Percentiles rank a stretch among this genome's conserved stretches.
These are phyloP conservation scores for Cucurbita ficifolia DNA, from an alignment of 306 rosid species.

Conservation along the genomic window DNA sequence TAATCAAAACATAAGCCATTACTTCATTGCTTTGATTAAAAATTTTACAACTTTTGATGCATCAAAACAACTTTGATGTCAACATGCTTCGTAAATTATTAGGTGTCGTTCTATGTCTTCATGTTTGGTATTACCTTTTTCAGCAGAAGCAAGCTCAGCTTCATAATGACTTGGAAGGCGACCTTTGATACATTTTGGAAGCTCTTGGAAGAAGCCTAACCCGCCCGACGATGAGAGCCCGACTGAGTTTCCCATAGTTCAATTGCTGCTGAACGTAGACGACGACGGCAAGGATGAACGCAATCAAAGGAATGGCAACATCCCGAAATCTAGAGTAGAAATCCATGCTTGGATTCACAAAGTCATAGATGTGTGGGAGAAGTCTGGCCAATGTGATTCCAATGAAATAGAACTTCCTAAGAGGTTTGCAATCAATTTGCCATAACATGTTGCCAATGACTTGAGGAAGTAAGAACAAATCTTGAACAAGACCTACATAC, in stretches of 20 bases:
- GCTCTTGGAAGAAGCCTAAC: slow-evolving; percentile 42
- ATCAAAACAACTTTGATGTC: background rate
- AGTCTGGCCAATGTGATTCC: slow-evolving; percentile 75
- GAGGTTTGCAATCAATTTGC: slow-evolving; percentile 64
- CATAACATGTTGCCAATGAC: slow-evolving; percentile 67
- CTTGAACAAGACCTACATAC: slow-evolving; percentile 77
- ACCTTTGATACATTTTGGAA: slow-evolving; percentile 54
- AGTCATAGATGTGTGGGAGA: slow-evolving; percentile 74
- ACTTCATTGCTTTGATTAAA: background rate
- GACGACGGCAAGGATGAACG: slow-evolving; percentile 40
- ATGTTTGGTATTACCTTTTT: slow-evolving; percentile 18
- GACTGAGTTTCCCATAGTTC: slow-evolving; percentile 55
- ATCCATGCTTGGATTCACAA: slow-evolving; percentile 51
- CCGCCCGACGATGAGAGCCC: slow-evolving; percentile 28
- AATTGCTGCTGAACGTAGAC: slow-evolving; percentile 66
- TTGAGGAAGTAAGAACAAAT: slow-evolving; percentile 82
- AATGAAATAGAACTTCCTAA: slow-evolving; percentile 58
- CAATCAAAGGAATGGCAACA: slow-evolving; percentile 49
- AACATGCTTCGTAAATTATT: background rate
- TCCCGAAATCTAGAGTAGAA: slow-evolving; percentile 73
- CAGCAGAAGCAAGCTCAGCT: slow-evolving; percentile 59
- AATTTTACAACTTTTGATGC: background rate
- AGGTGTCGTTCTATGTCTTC: slow-evolving; percentile 30
- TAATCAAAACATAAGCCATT: background rate
- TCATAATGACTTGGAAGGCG: slow-evolving; percentile 45